Conservation (phyloP, 768 basidiomycete genomes). For the Exsudoporus frostii region DNA sequence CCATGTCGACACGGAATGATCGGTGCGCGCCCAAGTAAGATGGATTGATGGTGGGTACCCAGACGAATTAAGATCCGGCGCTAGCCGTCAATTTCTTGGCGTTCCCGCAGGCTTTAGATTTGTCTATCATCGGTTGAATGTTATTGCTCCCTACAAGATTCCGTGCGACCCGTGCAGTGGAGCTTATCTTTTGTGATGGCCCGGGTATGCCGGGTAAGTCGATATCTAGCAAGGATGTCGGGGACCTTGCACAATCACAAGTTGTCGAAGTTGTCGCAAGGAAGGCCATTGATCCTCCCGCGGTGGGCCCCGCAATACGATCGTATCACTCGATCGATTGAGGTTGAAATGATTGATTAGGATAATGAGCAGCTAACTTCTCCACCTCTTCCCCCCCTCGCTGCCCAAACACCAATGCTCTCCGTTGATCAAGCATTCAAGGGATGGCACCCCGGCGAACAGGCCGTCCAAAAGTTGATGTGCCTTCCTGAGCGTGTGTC, state of each 20-base stretch:
- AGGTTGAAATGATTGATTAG: neutral
- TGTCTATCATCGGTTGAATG: neutral
- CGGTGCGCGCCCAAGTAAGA: no score
- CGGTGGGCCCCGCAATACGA: neutral
- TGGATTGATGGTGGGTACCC: neutral
- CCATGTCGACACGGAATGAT: neutral
- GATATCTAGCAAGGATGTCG: neutral
- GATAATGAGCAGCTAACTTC: neutral
- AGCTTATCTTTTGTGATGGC: no score
- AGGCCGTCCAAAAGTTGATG: constrained; percentile 25
- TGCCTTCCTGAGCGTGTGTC: constrained; percentile 23
- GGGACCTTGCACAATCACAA: neutral
- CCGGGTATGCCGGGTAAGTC: no score
- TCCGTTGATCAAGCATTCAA: constrained; percentile 23
- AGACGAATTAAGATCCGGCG: no score
- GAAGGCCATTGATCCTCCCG: neutral
- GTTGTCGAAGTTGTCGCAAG: neutral
- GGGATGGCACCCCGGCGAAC: constrained; percentile 44
- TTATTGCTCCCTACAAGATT: neutral
- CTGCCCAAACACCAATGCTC: neutral
- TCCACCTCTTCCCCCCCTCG: neutral
- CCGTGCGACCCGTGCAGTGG: neutral
- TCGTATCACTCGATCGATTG: neutral
- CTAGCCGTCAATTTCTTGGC: no score
- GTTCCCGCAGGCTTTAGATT: no score